Evolutionary conservation across 202 grass and related monocot species (phyloP).

Genomic region (Saccharum hybrid): DNA sequence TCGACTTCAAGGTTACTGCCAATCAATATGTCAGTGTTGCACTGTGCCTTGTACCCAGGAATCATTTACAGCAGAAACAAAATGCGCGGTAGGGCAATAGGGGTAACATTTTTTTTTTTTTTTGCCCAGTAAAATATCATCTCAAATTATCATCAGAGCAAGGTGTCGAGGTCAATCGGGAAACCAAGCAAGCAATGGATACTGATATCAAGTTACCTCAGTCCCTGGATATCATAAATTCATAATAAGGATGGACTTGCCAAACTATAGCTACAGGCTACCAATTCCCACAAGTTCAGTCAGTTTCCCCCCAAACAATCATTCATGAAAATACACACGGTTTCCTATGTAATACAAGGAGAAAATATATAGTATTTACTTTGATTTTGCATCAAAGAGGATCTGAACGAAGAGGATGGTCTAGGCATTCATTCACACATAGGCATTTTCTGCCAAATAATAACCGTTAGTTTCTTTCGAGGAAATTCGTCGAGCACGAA

Average conservation of each 20-base stretch:
- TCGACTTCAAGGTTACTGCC: slow-evolving; percentile 80
- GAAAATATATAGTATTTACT: background rate
- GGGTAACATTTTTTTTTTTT: background rate
- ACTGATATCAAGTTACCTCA: slow-evolving; percentile 5
- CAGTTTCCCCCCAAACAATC: background rate
- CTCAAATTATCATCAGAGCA: background rate
- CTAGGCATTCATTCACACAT: background rate
- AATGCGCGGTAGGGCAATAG: background rate
- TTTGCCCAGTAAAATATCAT: background rate
- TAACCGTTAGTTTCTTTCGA: background rate
- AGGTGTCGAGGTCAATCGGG: background rate
- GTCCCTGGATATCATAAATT: background rate
- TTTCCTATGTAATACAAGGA: background rate
- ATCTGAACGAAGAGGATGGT: background rate
- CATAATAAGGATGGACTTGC: background rate
- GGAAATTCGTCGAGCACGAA: slow-evolving; percentile 27
- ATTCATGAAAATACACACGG: slow-evolving; percentile 3
- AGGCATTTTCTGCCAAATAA: background rate
- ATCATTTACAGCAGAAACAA: background rate
- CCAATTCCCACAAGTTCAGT: background rate
- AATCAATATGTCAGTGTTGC: slow-evolving; percentile 15
- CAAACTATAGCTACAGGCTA: background rate
- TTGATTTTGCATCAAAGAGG: background rate
- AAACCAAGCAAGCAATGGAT: background rate
- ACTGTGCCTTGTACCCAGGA: background rate